phyloP scores from a whole-genome alignment of 352 stramenopile genomes.

The Globisporangium barbulae region DNA sequence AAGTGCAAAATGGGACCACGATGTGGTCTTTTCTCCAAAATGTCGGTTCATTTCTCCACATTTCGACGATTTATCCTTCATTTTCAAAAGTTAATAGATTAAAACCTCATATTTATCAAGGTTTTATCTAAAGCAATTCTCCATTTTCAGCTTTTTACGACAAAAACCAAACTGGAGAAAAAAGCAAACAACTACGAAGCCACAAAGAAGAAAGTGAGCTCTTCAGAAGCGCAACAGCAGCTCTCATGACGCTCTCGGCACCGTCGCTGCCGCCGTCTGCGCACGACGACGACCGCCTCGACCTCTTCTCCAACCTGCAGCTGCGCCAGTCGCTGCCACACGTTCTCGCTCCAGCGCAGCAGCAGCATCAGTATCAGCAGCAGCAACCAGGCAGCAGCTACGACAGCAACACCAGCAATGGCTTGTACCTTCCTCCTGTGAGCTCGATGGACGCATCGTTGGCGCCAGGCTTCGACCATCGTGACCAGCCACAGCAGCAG shows the following conservation, averaged over 20 bases:
- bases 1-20: background rate
- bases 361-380: slow-evolving; percentile 1
- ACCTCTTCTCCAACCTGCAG: slow-evolving; percentile 24
- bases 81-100: background rate
- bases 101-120: no score
- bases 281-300: slow-evolving; percentile 17
- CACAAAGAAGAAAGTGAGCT: slow-evolving; percentile 3
- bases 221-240: background rate
- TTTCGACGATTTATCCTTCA: no score
- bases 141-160: background rate
- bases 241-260: slow-evolving; percentile 41
- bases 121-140: no score
- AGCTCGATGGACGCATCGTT: background rate
- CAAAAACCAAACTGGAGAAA: background rate
- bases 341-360: background rate
- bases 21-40: background rate
- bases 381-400: background rate
- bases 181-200: background rate
- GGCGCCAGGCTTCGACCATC: background rate
- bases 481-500: background rate
- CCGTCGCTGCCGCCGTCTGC: slow-evolving; percentile 26
- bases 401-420: background rate
- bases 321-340: slow-evolving; percentile 21
- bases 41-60: no score
- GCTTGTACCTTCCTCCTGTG: background rate